Conservation (phyloP, 306 rosid species). For the Acmispon strigosus region DNA sequence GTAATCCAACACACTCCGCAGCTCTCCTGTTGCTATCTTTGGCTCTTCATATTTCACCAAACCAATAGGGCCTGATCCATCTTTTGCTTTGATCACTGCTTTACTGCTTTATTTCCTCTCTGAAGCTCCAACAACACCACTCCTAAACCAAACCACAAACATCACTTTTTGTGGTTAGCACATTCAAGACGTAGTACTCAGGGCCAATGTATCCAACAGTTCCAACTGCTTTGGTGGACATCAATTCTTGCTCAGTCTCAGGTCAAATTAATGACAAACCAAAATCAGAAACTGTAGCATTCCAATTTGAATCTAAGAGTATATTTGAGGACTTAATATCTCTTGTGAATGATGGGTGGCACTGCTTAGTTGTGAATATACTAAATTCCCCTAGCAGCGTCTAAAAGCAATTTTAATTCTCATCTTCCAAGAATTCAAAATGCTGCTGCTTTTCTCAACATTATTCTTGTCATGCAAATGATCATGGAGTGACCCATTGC, state of each 20-base stretch:
- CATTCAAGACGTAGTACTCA: conserved; percentile 40
- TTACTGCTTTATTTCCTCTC: conserved; percentile 38
- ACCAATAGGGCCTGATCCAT: conserved; percentile 12
- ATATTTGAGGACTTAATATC: conserved; percentile 47
- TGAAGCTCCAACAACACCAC: conserved; percentile 44
- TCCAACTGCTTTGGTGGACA: conserved; percentile 28
- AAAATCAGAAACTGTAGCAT: conserved; percentile 43
- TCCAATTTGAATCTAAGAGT: conserved; percentile 41
- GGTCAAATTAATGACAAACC: conserved; percentile 31
- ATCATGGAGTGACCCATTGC: conserved; percentile 34
- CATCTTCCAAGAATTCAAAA: conserved; percentile 38
- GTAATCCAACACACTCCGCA: conserved; percentile 34
- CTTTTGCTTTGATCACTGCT: conserved; percentile 33
- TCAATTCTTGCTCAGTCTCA: conserved; percentile 11
- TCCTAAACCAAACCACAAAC: conserved; percentile 48
- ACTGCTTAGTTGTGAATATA: conserved; percentile 45
- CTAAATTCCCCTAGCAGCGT: conserved; percentile 45
- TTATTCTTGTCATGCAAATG: conserved; percentile 36
- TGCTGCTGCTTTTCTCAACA: conserved; percentile 14
- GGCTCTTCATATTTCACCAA: conserved; percentile 31
- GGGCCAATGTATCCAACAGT: conserved; percentile 50
- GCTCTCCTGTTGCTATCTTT: conserved; percentile 32
- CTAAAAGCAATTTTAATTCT: conserved; percentile 40
- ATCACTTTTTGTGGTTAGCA: conserved; percentile 42
- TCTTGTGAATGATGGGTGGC: conserved; percentile 38